Base-by-base conservation (phyloP, 129 eudicot genomes). In the Oenanthe sinensis region DNA sequence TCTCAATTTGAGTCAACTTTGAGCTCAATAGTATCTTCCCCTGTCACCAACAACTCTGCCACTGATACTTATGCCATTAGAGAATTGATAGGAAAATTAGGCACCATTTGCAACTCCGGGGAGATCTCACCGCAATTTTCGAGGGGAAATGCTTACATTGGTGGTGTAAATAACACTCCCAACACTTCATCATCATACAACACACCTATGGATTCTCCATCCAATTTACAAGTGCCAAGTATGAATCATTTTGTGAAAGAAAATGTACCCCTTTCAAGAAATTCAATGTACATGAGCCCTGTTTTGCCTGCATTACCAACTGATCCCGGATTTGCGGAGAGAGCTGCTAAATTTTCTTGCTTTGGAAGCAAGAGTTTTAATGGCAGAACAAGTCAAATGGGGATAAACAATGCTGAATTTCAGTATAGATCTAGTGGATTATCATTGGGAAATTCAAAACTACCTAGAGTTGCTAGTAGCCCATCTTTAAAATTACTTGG, bases 321-420 rank as follows among this genome's bases (percentile, higher is more conserved):
- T 42, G 98, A 91, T 88, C 98, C 97, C 22, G 97, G 97, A 0
- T 93, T 91, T 30, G 90, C 93, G 0, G 98, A 89, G 74, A 75
- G 97, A 81, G 98, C 98, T 5, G 97, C 98, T 9, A 91, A 87
- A 76, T 91, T 94, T 80, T 94, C 98, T 36, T 90, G 93, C 83
- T 91, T 91, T 78, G 97, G 97, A 47, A 91, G 97, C 81, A 74
- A 93, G 39, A 94, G 96, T 76, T 94, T 91, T 63, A 91, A 94
- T 62, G 96, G 92, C 1, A 82, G 97, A 77, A 82, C 86, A 19
- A 82, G 77, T 44, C 89, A 83, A 62, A 39, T 85, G 8, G 91
- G 81, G 72, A 26, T 78, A 1, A 88, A 76, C 72, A 84, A 45
- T 58, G 82, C 82, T 14, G 90, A 88, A 70, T 50, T 72, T 63